Evolutionary conservation across 805 yeast species (phyloP).

Genomic region (Metschnikowia koreensis): DNA sequence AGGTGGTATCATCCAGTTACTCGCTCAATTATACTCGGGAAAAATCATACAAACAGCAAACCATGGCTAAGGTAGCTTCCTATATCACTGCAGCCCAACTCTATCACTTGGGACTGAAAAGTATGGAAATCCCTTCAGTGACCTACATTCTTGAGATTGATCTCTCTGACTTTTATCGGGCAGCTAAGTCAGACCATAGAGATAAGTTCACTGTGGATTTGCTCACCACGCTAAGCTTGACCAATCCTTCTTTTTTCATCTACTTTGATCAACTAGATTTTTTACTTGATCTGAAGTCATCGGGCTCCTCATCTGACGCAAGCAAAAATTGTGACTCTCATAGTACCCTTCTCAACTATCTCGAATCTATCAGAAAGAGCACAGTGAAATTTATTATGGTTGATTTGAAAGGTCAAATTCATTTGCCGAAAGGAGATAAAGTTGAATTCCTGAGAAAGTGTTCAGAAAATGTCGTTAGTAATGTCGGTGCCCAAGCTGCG

Average conservation of each 20-base stretch:
- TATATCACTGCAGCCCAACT: conserved; percentile 30
- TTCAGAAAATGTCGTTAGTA: conserved; percentile 26
- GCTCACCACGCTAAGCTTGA: conserved; percentile 23
- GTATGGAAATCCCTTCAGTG: conserved; percentile 38
- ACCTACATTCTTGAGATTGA: conserved; percentile 24
- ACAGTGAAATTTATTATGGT: conserved; percentile 28
- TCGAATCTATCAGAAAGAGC: conserved; percentile 1
- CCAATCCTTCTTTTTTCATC: conserved; percentile 35
- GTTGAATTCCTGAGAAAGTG: conserved; percentile 22
- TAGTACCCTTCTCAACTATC: not conserved
- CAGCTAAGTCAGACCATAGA: conserved; percentile 6
- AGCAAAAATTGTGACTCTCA: not conserved
- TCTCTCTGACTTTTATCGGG: conserved; percentile 25
- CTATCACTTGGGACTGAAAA: conserved; percentile 27
- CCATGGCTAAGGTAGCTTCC: conserved; percentile 15
- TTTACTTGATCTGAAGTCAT: conserved; percentile 8
- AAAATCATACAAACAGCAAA: conserved; percentile 13
- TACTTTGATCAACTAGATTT: conserved; percentile 38
- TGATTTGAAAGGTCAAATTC: conserved; percentile 30
- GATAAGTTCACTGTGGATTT: conserved; percentile 16
- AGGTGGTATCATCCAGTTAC: conserved; percentile 15
- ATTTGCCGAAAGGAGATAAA: conserved; percentile 25
- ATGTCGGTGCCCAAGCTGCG: conserved; percentile 23
- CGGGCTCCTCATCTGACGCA: not conserved
- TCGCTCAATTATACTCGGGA: conserved; percentile 14